Percentiles rank a stretch among this genome's conserved stretches.
These are phyloP conservation scores for Oryza coarctata DNA, from an alignment of 176 grass and related monocot genomes.

Conservation along the genomic window DNA sequence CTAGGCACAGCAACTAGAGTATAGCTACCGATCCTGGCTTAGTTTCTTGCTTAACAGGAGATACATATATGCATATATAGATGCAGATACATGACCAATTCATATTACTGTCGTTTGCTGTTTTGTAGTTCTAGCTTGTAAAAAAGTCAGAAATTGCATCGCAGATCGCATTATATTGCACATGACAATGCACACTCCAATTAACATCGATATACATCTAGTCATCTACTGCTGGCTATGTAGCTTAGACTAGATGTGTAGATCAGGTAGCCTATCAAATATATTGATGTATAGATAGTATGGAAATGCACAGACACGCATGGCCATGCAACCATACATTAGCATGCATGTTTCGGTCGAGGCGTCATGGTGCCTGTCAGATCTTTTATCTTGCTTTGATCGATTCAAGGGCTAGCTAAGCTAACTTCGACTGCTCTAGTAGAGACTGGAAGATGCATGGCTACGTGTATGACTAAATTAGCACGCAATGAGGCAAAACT, in stretches of 20 bases:
- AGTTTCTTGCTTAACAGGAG: constrained; percentile 11
- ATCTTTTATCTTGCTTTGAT: constrained; percentile 39
- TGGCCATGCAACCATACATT: constrained; percentile 39
- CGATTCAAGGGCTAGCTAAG: constrained; percentile 22
- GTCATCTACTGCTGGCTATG: constrained; percentile 2
- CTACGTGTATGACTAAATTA: background rate
- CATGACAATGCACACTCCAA: constrained; percentile 33
- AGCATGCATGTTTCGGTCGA: constrained; percentile 10
- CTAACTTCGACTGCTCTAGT: constrained; percentile 26
- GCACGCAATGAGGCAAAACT: background rate
- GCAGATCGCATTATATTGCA: constrained; percentile 26
- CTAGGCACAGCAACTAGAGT: constrained; percentile 15
- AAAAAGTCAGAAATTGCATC: constrained; percentile 35
- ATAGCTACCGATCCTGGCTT: constrained; percentile 30
- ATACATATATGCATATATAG: background rate
- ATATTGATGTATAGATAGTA: background rate
- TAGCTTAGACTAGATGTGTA: constrained; percentile 10
- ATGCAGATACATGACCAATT: constrained; percentile 17
- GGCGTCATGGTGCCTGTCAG: constrained; percentile 25
- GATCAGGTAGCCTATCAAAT: constrained; percentile 17
- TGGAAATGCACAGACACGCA: constrained; percentile 35
- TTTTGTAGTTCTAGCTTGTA: constrained; percentile 26
- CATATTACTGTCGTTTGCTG: constrained; percentile 38
- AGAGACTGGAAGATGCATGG: background rate
- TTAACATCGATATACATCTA: constrained; percentile 9